These are phyloP conservation scores for Diospyros kaki DNA, from an alignment of 148 eudicot species.

Conservation along the genomic window DNA sequence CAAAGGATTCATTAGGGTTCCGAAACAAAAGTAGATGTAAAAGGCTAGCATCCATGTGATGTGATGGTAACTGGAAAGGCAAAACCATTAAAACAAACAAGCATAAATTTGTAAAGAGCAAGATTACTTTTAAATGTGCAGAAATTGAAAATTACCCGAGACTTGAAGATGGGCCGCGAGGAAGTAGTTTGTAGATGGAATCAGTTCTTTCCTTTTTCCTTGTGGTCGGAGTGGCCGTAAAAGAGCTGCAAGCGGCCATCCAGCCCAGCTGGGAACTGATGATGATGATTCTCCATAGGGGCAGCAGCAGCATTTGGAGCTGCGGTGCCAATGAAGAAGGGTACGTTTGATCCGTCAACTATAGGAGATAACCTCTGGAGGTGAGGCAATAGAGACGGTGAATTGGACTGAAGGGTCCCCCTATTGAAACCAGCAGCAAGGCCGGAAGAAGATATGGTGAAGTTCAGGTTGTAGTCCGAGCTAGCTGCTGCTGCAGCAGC, in stretches of 20 bases:
- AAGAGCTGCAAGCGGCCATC: constrained; percentile 53
- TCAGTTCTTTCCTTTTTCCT: constrained; percentile 75
- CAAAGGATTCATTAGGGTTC: not conserved
- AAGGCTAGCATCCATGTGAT: constrained; percentile 15
- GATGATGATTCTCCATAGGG: constrained; percentile 43
- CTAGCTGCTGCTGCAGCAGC: constrained; percentile 17
- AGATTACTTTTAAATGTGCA: not conserved
- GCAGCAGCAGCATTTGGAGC: constrained; percentile 27
- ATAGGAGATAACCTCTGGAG: constrained; percentile 62
- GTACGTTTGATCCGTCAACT: constrained; percentile 44
- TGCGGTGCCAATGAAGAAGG: constrained; percentile 65
- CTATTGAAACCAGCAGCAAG: constrained; percentile 63
- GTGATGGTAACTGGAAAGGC: constrained; percentile 6
- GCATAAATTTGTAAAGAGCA: not conserved
- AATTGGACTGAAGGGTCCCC: constrained; percentile 99
- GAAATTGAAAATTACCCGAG: constrained; percentile 7
- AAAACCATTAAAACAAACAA: not conserved
- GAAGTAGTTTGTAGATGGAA: constrained; percentile 5
- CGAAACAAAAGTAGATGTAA: constrained; percentile 8
- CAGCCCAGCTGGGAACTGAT: constrained; percentile 49
- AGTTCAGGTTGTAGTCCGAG: constrained; percentile 47
- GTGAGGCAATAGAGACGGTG: constrained; percentile 58
- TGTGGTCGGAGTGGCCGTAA: constrained; percentile 66
- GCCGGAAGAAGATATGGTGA: constrained; percentile 49
- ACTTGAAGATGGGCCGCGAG: constrained; percentile 14